Evolutionary conservation across 331 rosid species (phyloP).

Genomic region (Malus hybrid): DNA sequence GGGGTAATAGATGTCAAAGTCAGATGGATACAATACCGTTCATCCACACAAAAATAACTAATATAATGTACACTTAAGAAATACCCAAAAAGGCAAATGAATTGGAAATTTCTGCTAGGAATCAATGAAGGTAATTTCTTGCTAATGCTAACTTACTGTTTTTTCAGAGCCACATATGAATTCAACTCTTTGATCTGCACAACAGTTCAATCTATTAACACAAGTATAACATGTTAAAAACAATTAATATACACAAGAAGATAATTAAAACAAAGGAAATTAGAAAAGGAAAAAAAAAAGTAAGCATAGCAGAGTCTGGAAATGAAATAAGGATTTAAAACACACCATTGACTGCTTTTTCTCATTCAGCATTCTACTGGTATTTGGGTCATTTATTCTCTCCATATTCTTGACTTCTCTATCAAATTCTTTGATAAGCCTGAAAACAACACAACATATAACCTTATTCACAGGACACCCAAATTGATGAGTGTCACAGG

Average conservation of each 20-base stretch:
- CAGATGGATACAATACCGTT: neutral
- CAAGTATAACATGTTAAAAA: neutral
- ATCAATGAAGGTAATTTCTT: neutral
- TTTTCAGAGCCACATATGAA: constrained; percentile 67
- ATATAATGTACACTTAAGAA: no score
- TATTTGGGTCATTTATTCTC: constrained; percentile 42
- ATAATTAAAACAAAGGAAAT: neutral
- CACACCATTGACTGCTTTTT: constrained; percentile 83
- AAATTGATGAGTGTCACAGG: neutral
- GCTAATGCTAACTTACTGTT: constrained; percentile 36
- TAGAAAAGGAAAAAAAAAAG: neutral
- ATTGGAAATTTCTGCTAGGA: neutral
- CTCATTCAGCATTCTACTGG: constrained; percentile 76
- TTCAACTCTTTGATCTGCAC: constrained; percentile 94
- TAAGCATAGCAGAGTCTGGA: neutral
- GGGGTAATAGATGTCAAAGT: neutral
- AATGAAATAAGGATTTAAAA: constrained; percentile 3
- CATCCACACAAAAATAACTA: neutral
- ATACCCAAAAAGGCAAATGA: no score
- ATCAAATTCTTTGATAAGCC: constrained; percentile 70
- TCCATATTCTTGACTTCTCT: constrained; percentile 66
- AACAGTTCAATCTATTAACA: constrained; percentile 14
- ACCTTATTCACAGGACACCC: neutral
- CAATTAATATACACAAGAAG: neutral
- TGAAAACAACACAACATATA: neutral